Conservation (phyloP, 176 grass and related monocot genomes). For the Areca catechu region DNA sequence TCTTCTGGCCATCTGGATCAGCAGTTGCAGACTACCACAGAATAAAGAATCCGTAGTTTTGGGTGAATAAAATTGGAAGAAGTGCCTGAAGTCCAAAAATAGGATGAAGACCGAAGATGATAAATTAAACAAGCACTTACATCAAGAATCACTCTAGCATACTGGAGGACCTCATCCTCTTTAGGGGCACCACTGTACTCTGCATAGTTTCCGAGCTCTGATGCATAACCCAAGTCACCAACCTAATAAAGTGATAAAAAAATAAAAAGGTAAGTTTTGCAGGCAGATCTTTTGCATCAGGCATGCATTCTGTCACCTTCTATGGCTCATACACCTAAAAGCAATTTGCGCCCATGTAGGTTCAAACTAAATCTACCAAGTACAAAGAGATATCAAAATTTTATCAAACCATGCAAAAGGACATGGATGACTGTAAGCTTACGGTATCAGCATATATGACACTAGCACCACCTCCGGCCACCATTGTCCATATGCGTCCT, state of each 20-base stretch:
- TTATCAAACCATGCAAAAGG: not conserved
- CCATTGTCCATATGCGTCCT: slow-evolving; percentile 98
- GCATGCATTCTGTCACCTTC: no score
- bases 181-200: slow-evolving; percentile 94
- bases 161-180: slow-evolving; percentile 85
- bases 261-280: no score
- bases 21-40: slow-evolving; percentile 56
- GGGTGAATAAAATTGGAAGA: no score
- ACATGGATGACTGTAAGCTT: slow-evolving; percentile 16
- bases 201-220: slow-evolving; percentile 83
- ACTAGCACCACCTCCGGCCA: slow-evolving; percentile 90
- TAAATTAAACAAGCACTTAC: slow-evolving; percentile 23
- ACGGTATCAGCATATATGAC: slow-evolving; percentile 98
- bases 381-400: no score
- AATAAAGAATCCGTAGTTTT: slow-evolving; percentile 1
- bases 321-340: no score
- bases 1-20: slow-evolving; percentile 86
- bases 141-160: slow-evolving; percentile 89
- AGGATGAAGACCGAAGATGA: not conserved
- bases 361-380: no score
- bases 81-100: not conserved
- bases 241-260: slow-evolving; percentile 31
- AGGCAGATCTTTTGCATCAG: no score
- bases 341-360: no score
- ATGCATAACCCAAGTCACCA: slow-evolving; percentile 82